Evolutionary conservation across 331 rosid species (phyloP).

Genomic region (Dryas integrifolia): DNA sequence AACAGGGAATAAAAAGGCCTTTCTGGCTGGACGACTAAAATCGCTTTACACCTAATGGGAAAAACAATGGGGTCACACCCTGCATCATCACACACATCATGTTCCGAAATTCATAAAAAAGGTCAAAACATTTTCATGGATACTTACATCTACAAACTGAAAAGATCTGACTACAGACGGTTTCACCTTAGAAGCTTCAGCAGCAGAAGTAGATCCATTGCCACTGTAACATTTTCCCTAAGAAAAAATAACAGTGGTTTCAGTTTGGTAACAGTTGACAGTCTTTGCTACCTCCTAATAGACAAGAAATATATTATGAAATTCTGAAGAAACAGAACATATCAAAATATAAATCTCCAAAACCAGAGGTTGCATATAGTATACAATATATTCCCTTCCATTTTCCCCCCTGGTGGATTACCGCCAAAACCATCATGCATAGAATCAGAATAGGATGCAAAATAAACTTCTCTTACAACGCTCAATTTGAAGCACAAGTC

Average conservation of each 20-base stretch:
- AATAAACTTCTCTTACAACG: background rate
- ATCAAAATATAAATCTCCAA: slow-evolving; percentile 1
- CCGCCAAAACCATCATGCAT: background rate
- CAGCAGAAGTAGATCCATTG: slow-evolving; percentile 54
- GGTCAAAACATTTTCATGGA: slow-evolving; percentile 14
- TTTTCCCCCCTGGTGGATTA: slow-evolving; percentile 1
- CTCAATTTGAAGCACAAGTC: background rate
- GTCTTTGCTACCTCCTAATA: background rate
- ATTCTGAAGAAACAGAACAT: slow-evolving; percentile 5
- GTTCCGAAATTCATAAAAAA: slow-evolving; percentile 10
- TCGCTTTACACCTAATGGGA: background rate
- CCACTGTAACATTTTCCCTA: slow-evolving; percentile 52
- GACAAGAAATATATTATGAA: background rate
- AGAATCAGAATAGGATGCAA: background rate
- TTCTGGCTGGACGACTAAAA: background rate
- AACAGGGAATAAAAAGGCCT: background rate
- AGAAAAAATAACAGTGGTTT: slow-evolving; percentile 23
- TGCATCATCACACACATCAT: background rate
- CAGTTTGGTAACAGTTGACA: background rate
- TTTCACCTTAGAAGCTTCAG: slow-evolving; percentile 54
- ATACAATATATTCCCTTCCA: background rate
- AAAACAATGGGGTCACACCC: slow-evolving; percentile 5
- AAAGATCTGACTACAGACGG: slow-evolving; percentile 41
- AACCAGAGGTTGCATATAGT: slow-evolving; percentile 3
- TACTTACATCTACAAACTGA: slow-evolving; percentile 62